phyloP scores from a whole-genome alignment of 2,329 filamentous ascomycete genomes.

The Fusarium pseudoanthophilum region DNA sequence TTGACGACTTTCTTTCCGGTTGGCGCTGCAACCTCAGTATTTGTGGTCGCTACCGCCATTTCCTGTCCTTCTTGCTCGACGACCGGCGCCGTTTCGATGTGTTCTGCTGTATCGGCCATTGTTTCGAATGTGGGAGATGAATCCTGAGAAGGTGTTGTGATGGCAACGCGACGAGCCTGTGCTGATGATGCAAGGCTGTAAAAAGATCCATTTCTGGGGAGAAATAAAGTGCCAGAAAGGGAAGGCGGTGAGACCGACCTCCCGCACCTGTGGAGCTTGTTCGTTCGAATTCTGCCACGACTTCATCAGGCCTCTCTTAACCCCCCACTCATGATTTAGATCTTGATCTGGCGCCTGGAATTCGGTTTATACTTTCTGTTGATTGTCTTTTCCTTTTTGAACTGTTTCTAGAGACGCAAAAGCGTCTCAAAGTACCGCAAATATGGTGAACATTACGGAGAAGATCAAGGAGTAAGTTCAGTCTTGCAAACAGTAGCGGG shows the following conservation, averaged over 20 bases:
- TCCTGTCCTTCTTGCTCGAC: slow-evolving; percentile 44
- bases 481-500: neutral
- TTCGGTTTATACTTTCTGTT: slow-evolving; percentile 21
- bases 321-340: slow-evolving; percentile 46
- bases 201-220: slow-evolving; percentile 38
- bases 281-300: slow-evolving; percentile 40
- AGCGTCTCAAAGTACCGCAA: slow-evolving; percentile 48
- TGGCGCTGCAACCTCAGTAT: slow-evolving; percentile 58
- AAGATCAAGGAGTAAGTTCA: slow-evolving; percentile 95
- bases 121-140: neutral
- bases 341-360: slow-evolving; percentile 24
- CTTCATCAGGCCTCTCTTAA: slow-evolving; percentile 43
- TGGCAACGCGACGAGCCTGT: slow-evolving; percentile 40
- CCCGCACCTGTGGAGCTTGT: slow-evolving; percentile 31
- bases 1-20: slow-evolving; percentile 74
- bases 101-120: slow-evolving; percentile 50
- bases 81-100: slow-evolving; percentile 42
- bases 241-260: slow-evolving; percentile 46
- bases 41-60: slow-evolving; percentile 52
- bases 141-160: slow-evolving; percentile 23
- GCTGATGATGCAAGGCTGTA: slow-evolving; percentile 44
- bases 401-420: slow-evolving; percentile 35
- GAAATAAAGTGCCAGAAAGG: slow-evolving; percentile 14
- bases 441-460: slow-evolving; percentile 99
- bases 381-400: slow-evolving; percentile 11